Conservation (phyloP, 2,329 filamentous ascomycete genomes). For the Pseudocercospora cruenta region DNA sequence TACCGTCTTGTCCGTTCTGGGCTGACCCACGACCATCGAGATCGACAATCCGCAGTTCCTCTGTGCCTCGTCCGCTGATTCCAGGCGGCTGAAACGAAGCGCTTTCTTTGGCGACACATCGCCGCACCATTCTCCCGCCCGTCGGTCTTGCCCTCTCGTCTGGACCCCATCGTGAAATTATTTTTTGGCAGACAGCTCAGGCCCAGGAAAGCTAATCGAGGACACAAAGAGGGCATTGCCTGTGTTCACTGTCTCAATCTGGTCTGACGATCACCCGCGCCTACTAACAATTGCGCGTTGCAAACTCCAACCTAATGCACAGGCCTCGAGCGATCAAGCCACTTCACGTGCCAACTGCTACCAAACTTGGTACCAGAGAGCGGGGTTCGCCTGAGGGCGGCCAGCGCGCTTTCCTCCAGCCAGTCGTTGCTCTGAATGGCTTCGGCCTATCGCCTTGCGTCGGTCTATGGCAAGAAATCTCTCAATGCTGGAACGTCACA, state of each 20-base stretch:
- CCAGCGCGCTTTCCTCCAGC: neutral
- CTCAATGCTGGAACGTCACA: slow-evolving; percentile 1
- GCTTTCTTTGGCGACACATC: neutral
- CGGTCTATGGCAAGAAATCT: neutral
- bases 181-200: neutral
- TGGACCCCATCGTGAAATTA: neutral
- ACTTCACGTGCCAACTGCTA: neutral
- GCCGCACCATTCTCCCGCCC: neutral
- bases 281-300: neutral
- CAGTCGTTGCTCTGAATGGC: neutral
- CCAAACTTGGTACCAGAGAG: neutral
- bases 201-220: slow-evolving; percentile 6
- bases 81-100: neutral
- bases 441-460: neutral
- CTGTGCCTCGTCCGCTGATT: neutral
- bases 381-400: neutral
- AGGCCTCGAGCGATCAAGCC: neutral
- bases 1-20: neutral
- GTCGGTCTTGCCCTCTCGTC: neutral
- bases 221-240: neutral
- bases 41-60: neutral
- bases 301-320: neutral
- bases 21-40: neutral
- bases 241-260: neutral
- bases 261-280: neutral